Percentiles rank a stretch among this genome's conserved stretches.
Conservation (phyloP, 495 filamentous ascomycete genomes). For the Penicillium parvum region DNA sequence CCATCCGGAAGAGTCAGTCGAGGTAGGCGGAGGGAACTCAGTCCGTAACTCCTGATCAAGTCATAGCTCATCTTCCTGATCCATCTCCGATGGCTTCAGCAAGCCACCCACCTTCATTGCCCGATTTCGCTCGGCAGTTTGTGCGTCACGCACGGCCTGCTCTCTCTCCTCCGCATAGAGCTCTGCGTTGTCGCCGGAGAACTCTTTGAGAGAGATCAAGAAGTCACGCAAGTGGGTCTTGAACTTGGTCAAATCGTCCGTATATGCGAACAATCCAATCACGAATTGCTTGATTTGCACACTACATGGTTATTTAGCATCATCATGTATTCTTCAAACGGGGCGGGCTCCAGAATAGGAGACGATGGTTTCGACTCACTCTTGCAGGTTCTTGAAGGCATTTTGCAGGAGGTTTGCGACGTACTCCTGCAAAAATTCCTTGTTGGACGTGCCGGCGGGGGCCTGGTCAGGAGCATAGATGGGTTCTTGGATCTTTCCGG, state of each 20-base stretch:
- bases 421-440: conserved; percentile 82
- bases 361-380: conserved; percentile 50
- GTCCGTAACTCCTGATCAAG: conserved; percentile 61
- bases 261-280: conserved; percentile 74
- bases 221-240: conserved; percentile 94
- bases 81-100: conserved; percentile 88
- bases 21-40: conserved; percentile 40
- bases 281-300: conserved; percentile 86
- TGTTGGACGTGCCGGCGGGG: conserved; percentile 76
- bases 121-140: conserved; percentile 76
- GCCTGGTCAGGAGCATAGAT: conserved; percentile 82
- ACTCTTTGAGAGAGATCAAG: conserved; percentile 94
- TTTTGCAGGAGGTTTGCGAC: conserved; percentile 80
- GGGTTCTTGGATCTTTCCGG: conserved; percentile 83
- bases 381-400: conserved; percentile 89
- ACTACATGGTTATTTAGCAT: conserved; percentile 48
- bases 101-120: conserved; percentile 89
- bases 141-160: conserved; percentile 70
- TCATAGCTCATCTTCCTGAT: conserved; percentile 91
- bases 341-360: no score
- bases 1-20: conserved; percentile 9
- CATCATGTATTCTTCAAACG: neutral
- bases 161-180: conserved; percentile 95
- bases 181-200: conserved; percentile 76
- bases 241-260: conserved; percentile 80